Conservation (phyloP, 768 basidiomycete species). For the Ephemerocybe angulata region DNA sequence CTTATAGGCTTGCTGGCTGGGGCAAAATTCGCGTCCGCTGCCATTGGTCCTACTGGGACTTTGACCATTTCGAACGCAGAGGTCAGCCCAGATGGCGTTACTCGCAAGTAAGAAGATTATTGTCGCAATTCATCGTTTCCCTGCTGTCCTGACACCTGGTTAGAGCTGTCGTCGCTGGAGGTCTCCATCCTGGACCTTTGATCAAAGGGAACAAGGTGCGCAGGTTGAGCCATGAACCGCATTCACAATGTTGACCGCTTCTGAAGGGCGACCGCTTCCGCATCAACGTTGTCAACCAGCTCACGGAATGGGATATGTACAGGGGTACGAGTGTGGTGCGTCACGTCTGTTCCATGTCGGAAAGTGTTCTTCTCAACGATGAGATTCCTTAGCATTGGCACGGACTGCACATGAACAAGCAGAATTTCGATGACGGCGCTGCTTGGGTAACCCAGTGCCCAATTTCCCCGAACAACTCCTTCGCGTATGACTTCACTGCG, state of each 20-base stretch:
- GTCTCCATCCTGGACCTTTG: constrained; percentile 25
- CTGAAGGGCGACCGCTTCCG: constrained; percentile 20
- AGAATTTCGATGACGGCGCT: constrained; percentile 40
- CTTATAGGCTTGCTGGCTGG: no score
- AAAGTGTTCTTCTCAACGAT: background rate
- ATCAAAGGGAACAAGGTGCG: constrained; percentile 12
- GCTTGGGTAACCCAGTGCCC: constrained; percentile 41
- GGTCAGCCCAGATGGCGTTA: constrained; percentile 49
- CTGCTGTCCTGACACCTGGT: background rate
- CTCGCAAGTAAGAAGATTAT: constrained; percentile 22
- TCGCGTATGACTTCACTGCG: constrained; percentile 35
- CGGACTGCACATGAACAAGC: constrained; percentile 35
- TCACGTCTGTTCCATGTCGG: no score
- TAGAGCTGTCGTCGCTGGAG: constrained; percentile 24
- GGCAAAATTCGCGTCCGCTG: background rate
- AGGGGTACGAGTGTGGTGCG: constrained; percentile 51
- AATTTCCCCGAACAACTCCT: constrained; percentile 35
- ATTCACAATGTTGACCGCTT: no score
- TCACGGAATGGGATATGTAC: constrained; percentile 48
- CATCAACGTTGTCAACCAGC: constrained; percentile 45
- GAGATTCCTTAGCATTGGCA: constrained; percentile 39
- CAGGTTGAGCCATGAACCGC: constrained; percentile 28
- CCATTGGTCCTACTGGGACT: constrained; percentile 26
- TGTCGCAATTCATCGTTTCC: no score
- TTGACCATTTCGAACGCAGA: constrained; percentile 39